A percentile compares a stretch with the other conserved stretches of the same genome.
Conservation (phyloP, 2,329 filamentous ascomycete species). For the Botryotinia globosa region DNA sequence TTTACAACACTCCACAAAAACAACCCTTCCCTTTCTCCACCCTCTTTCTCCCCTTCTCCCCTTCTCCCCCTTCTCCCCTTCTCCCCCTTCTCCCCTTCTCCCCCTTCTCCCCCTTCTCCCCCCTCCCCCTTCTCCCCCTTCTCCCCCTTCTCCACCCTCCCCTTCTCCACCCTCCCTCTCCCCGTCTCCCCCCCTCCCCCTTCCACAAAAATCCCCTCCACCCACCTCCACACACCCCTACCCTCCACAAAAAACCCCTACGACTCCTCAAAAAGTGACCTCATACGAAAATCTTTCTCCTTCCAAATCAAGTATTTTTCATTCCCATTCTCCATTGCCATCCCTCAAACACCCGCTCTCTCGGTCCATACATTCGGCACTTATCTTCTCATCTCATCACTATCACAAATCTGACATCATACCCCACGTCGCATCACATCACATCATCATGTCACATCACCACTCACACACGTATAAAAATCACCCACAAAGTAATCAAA, state of each 20-base stretch:
- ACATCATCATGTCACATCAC: neutral
- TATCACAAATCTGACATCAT: slow-evolving; percentile 2
- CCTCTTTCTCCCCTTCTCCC: no score
- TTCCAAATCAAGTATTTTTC: neutral
- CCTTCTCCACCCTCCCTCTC: neutral
- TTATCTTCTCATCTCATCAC: neutral
- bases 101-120: no score
- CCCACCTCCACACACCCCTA: neutral
- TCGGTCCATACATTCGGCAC: neutral
- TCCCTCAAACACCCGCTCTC: neutral
- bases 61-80: neutral
- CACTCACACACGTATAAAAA: neutral
- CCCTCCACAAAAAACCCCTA: neutral
- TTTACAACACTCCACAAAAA: no score
- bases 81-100: no score
- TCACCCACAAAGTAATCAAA: neutral
- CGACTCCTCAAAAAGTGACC: neutral
- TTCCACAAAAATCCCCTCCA: neutral
- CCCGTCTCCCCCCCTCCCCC: neutral
- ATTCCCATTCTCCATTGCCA: neutral
- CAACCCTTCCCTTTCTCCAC: no score
- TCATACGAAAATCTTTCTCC: neutral
- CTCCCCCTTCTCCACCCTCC: no score
- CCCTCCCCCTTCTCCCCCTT: neutral
- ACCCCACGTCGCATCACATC: neutral